Percentiles rank a stretch among this genome's conserved stretches.
Evolutionary conservation across 164 flowering plant species (phyloP).

Genomic region (Stephania japonica): DNA sequence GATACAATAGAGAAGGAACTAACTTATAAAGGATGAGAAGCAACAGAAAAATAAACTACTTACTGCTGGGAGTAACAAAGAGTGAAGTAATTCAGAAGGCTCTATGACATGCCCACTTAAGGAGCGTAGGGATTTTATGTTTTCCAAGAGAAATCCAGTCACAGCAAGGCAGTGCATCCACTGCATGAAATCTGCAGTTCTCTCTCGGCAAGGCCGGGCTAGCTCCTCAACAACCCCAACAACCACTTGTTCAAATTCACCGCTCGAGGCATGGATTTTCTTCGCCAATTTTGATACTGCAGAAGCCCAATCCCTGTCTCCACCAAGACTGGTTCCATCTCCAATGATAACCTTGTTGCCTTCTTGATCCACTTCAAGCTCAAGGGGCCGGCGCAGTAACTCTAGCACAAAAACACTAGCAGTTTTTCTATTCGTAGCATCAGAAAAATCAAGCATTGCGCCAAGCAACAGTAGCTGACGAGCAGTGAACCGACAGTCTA

Average conservation of each 20-base stretch:
- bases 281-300: conserved; percentile 68
- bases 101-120: conserved; percentile 50
- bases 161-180: conserved; percentile 97
- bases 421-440: conserved; percentile 65
- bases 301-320: conserved; percentile 81
- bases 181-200: conserved; percentile 81
- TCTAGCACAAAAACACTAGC: conserved; percentile 66
- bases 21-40: background rate
- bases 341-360: conserved; percentile 71
- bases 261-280: conserved; percentile 74
- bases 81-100: conserved; percentile 60
- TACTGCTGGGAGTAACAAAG: conserved; percentile 91
- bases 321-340: conserved; percentile 94
- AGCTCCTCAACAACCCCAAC: conserved; percentile 63
- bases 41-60: conserved; percentile 1
- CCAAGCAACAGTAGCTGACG: conserved; percentile 89
- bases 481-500: conserved; percentile 64
- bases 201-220: conserved; percentile 88
- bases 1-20: background rate
- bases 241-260: conserved; percentile 85
- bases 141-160: conserved; percentile 67
- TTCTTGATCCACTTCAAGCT: conserved; percentile 73
- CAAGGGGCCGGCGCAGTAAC: conserved; percentile 62
- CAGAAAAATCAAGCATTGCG: conserved; percentile 88
- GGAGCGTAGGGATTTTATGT: conserved; percentile 42